Conservation (phyloP, 1,284 basidiomycete genomes). For the Butyriboletus pseudospeciosus region DNA sequence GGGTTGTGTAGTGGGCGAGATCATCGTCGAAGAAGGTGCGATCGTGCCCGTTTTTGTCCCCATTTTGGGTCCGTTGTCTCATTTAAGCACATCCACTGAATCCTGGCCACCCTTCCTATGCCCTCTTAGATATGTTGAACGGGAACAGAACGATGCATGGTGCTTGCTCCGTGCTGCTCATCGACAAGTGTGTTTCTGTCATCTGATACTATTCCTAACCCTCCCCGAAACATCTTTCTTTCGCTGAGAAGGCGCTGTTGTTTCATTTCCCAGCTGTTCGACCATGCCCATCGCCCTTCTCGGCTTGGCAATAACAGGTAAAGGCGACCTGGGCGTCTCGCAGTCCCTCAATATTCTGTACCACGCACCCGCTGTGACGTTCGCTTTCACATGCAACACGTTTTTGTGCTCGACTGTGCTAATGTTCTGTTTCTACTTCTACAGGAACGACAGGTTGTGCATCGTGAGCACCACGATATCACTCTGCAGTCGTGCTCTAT, state of each 20-base stretch:
- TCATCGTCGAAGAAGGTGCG: slow-evolving; percentile 44
- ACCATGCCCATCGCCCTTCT: slow-evolving; percentile 33
- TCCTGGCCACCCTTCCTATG: background rate
- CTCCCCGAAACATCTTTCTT: background rate
- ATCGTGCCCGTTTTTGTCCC: background rate
- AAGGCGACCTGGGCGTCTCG: slow-evolving; percentile 32
- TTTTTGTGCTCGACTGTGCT: background rate
- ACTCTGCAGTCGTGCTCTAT: slow-evolving; percentile 24
- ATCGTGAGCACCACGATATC: slow-evolving; percentile 30
- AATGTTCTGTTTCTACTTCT: background rate
- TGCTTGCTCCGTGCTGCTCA: slow-evolving; percentile 42
- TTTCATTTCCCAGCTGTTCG: slow-evolving; percentile 31
- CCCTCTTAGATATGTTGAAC: slow-evolving; percentile 43
- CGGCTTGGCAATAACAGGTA: slow-evolving; percentile 19
- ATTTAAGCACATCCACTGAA: background rate
- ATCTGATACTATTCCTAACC: background rate
- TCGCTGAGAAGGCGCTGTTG: background rate
- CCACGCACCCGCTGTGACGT: slow-evolving; percentile 39
- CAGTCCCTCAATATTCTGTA: slow-evolving; percentile 39
- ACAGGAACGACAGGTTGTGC: slow-evolving; percentile 27
- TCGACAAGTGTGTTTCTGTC: slow-evolving; percentile 41
- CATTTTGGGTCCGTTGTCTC: background rate
- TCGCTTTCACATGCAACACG: slow-evolving; percentile 6
- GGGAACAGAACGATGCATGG: slow-evolving; percentile 40
- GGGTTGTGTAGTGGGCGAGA: slow-evolving; percentile 42